phyloP scores from a whole-genome alignment of 768 basidiomycete genomes.

The Collybiopsis luxurians region DNA sequence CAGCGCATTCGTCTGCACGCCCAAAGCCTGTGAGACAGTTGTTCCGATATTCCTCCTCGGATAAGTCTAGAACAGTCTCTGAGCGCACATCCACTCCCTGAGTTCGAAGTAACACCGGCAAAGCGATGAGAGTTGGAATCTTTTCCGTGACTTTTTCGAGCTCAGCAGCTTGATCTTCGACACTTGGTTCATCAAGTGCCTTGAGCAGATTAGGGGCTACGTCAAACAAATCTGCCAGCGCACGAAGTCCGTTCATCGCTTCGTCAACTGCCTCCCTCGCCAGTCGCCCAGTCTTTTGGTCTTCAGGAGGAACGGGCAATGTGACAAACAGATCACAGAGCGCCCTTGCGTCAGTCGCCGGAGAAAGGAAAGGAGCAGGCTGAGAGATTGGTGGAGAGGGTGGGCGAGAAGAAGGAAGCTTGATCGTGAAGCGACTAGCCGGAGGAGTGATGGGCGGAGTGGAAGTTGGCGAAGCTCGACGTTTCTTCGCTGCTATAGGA shows the following conservation, averaged over 20 bases:
- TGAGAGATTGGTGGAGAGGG: conserved; percentile 51
- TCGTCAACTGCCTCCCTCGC: conserved; percentile 84
- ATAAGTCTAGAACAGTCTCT: conserved; percentile 57
- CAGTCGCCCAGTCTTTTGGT: conserved; percentile 44
- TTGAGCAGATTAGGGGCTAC: conserved; percentile 30
- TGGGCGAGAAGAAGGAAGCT: conserved; percentile 64
- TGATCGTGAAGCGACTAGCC: conserved; percentile 59
- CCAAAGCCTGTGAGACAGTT: conserved; percentile 74
- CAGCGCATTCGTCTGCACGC: conserved; percentile 72
- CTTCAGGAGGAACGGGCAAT: conserved; percentile 59
- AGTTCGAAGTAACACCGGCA: conserved; percentile 62
- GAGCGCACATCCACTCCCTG: conserved; percentile 34
- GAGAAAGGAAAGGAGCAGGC: conserved; percentile 23
- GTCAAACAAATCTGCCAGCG: conserved; percentile 57
- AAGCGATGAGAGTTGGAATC: conserved; percentile 70
- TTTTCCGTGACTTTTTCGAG: conserved; percentile 56
- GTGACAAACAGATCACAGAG: conserved; percentile 58
- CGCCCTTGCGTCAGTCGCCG: conserved; percentile 54
- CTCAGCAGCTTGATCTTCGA: conserved; percentile 35
- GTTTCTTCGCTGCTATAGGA: conserved; percentile 37
- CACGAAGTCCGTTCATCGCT: conserved; percentile 63
- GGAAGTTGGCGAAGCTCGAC: conserved; percentile 34
- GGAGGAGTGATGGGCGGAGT: conserved; percentile 59
- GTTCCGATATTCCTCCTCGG: conserved; percentile 63
- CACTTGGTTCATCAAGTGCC: conserved; percentile 12